Evolutionary conservation across 108 stramenopile genomes (phyloP).

Genomic region (Mediolabrus comicus): DNA sequence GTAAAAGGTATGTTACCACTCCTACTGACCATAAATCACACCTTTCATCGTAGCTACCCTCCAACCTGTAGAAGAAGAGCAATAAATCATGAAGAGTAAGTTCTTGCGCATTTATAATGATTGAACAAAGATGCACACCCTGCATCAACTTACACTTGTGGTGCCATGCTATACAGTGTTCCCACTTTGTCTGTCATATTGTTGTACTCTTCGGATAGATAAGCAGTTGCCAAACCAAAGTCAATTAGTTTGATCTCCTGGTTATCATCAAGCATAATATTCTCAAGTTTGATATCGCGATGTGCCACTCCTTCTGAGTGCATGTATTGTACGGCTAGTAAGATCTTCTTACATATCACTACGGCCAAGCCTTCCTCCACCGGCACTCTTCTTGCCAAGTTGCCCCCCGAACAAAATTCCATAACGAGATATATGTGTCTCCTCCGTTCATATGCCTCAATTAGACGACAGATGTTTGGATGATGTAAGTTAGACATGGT

Average conservation of each 20-base stretch:
- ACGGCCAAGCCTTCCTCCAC: too few species aligned
- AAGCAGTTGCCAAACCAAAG: slow-evolving; percentile 27
- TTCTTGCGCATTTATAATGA: too few species aligned
- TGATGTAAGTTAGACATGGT: slow-evolving; percentile 26
- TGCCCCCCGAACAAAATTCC: too few species aligned
- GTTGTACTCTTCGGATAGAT: slow-evolving; percentile 2
- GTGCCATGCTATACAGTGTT: slow-evolving; percentile 11
- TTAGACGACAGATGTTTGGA: slow-evolving; percentile 26
- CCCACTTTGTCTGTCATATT: slow-evolving; percentile 21
- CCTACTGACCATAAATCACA: slow-evolving; percentile 19
- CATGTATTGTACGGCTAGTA: slow-evolving; percentile 52
- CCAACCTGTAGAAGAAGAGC: too few species aligned
- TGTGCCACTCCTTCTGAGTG: slow-evolving; percentile 52
- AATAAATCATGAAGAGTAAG: not conserved
- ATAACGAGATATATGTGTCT: slow-evolving; percentile 36
- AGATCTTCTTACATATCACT: slow-evolving; percentile 16
- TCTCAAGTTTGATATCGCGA: slow-evolving; percentile 78
- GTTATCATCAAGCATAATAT: slow-evolving; percentile 62
- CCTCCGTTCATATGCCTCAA: slow-evolving; percentile 35
- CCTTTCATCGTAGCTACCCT: slow-evolving; percentile 1
- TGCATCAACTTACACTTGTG: slow-evolving; percentile 9
- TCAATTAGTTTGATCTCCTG: slow-evolving; percentile 35
- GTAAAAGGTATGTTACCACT: slow-evolving; percentile 15
- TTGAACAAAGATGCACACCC: not conserved
- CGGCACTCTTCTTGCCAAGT: too few species aligned